Conservation (phyloP, 2,329 filamentous ascomycete genomes). For the Graphilbum ipis-grandicollis region DNA sequence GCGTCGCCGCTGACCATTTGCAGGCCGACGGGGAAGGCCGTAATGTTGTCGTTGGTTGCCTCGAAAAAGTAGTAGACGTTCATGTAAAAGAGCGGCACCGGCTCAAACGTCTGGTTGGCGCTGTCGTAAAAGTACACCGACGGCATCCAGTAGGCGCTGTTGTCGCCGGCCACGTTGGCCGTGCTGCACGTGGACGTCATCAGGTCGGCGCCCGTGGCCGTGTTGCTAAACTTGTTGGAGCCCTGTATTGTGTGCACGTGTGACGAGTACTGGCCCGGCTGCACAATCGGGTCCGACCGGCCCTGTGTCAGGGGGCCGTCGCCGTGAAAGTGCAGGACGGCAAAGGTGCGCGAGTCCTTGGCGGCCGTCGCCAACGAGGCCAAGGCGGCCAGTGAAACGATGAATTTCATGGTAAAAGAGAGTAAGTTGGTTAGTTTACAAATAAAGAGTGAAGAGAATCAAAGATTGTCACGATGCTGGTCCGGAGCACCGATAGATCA, state of each 20-base stretch:
- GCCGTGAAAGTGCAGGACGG: conserved; percentile 55
- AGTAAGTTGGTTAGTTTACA: too few relatives aligned
- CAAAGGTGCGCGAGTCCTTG: conserved; percentile 35
- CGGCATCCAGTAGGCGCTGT: conserved; percentile 65
- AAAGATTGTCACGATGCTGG: too few relatives aligned
- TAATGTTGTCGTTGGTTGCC: conserved; percentile 44
- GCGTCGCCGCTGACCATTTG: conserved; percentile 54
- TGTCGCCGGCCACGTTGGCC: conserved; percentile 49
- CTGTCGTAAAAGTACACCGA: conserved; percentile 50
- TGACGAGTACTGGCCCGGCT: conserved; percentile 34
- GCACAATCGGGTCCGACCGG: conserved; percentile 51
- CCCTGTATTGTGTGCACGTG: conserved; percentile 60
- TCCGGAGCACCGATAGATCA: too few relatives aligned
- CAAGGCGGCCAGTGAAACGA: conserved; percentile 19
- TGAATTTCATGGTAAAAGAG: conserved; percentile 1
- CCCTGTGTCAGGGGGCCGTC: conserved; percentile 41
- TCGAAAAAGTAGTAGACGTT: conserved; percentile 65
- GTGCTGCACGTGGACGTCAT: conserved; percentile 50
- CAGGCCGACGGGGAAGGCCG: conserved; percentile 52
- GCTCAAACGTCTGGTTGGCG: conserved; percentile 43
- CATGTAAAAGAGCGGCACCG: conserved; percentile 54
- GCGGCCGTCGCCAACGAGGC: conserved; percentile 22
- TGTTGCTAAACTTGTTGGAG: conserved; percentile 48
- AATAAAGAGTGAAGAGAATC: too few relatives aligned
- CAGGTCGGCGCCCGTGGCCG: conserved; percentile 42